These are phyloP conservation scores for Suhomyces canberraensis DNA, from an alignment of 805 yeast genomes.

Conservation along the genomic window DNA sequence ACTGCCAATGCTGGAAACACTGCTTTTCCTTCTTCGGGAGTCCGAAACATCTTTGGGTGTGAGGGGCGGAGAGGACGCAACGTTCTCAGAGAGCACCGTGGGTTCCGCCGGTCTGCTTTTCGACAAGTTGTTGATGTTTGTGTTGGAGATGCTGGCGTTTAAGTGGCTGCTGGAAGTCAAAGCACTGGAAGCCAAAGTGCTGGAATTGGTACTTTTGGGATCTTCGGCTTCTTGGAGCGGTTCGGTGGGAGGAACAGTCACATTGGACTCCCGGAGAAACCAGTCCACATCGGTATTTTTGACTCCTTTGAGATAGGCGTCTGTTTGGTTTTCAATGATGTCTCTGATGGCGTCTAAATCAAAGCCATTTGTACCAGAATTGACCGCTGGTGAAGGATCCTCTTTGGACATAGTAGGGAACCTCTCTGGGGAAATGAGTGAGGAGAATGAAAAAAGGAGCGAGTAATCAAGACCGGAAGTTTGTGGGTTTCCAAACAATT, in stretches of 20 bases:
- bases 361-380: constrained; percentile 8
- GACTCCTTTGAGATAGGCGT: constrained; percentile 26
- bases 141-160: constrained; percentile 27
- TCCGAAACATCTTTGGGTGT: constrained; percentile 1
- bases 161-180: constrained; percentile 14
- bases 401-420: too few species aligned
- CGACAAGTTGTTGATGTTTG: constrained; percentile 25
- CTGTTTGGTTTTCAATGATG: constrained; percentile 21
- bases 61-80: constrained; percentile 8
- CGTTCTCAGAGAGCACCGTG: constrained; percentile 21
- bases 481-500: too few species aligned
- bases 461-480: too few species aligned
- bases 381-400: too few species aligned
- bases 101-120: constrained; percentile 36
- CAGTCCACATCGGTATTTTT: constrained; percentile 48
- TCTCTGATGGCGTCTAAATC: constrained; percentile 21
- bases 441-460: too few species aligned
- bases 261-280: constrained; percentile 42
- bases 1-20: constrained; percentile 16
- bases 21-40: constrained; percentile 13
- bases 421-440: too few species aligned
- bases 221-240: neutral
- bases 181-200: neutral
- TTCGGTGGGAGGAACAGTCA: constrained; percentile 14
- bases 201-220: neutral